A percentile compares a stretch with the other conserved stretches of the same genome.
Conservation (phyloP, 2,329 filamentous ascomycete species). For the Ophiosphaerella herpotricha region DNA sequence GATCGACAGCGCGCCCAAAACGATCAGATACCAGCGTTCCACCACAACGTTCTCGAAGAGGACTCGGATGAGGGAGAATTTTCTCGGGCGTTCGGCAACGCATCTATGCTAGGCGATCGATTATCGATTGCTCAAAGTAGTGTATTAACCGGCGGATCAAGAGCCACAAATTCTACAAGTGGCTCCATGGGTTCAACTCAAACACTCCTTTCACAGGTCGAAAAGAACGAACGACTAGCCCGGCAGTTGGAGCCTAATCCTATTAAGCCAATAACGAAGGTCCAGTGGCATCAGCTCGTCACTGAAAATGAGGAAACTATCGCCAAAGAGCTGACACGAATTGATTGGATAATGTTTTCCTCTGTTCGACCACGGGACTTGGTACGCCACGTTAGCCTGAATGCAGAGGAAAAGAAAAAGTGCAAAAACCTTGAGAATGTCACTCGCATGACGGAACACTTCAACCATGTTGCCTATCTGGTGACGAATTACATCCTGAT, state of each 20-base stretch:
- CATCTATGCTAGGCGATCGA: slow-evolving; percentile 35
- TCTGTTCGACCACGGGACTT: slow-evolving; percentile 92
- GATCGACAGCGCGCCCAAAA: slow-evolving; percentile 64
- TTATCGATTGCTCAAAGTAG: slow-evolving; percentile 38
- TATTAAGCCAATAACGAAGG: slow-evolving; percentile 74
- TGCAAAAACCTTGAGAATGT: slow-evolving; percentile 82
- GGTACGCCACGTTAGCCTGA: slow-evolving; percentile 84
- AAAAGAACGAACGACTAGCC: slow-evolving; percentile 81
- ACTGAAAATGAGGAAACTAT: slow-evolving; percentile 82
- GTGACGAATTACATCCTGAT: slow-evolving; percentile 67
- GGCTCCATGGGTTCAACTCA: slow-evolving; percentile 44
- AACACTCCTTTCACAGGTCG: slow-evolving; percentile 67
- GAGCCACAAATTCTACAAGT: slow-evolving; percentile 28
- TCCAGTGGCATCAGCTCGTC: slow-evolving; percentile 90
- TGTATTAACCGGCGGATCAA: slow-evolving; percentile 27
- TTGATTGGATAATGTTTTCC: slow-evolving; percentile 98
- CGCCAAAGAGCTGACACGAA: slow-evolving; percentile 87
- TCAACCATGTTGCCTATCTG: slow-evolving; percentile 63
- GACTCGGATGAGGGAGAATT: slow-evolving; percentile 45
- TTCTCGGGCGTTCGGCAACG: slow-evolving; percentile 33
- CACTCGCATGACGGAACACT: slow-evolving; percentile 89
- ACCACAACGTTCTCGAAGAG: slow-evolving; percentile 48
- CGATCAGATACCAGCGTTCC: slow-evolving; percentile 49
- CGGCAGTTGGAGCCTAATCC: slow-evolving; percentile 71
- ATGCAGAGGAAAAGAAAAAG: slow-evolving; percentile 70